phyloP scores from a whole-genome alignment of 257 asterid genomes.

The Cinchona pubescens region DNA sequence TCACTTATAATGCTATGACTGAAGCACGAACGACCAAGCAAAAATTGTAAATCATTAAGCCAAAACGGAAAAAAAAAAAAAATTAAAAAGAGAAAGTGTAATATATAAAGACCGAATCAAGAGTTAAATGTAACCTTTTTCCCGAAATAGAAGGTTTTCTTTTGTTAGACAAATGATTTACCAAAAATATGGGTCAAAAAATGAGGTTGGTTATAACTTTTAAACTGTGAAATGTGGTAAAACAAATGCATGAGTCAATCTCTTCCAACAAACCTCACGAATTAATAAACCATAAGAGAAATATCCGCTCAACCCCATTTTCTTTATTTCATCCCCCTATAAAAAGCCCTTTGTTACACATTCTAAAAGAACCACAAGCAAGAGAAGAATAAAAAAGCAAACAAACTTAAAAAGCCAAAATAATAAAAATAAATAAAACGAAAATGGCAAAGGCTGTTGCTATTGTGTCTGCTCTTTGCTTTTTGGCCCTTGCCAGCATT shows the following conservation, averaged over 20 bases:
- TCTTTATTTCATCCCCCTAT: background rate
- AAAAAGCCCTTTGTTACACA: background rate
- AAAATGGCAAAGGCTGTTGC: slow-evolving; percentile 33
- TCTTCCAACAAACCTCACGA: background rate
- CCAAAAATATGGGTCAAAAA: too few species aligned
- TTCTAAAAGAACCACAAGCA: background rate
- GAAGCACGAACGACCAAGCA: background rate
- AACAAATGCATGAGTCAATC: background rate
- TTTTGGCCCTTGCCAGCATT: slow-evolving; percentile 26
- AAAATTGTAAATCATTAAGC: background rate
- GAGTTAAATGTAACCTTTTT: background rate
- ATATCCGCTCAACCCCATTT: slow-evolving; percentile 16
- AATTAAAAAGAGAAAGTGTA: background rate
- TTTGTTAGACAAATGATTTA: background rate
- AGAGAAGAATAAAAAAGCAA: background rate
- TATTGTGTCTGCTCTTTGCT: slow-evolving; percentile 24
- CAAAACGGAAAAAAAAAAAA: too few species aligned
- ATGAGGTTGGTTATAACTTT: background rate
- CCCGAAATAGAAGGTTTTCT: background rate
- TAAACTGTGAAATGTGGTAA: background rate
- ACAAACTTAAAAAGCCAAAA: too few species aligned
- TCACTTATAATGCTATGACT: too few species aligned
- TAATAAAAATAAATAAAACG: background rate
- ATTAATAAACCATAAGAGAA: background rate
- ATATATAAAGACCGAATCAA: background rate